phyloP scores from a whole-genome alignment of 2,329 filamentous ascomycete genomes.

The Volutella citrinella region DNA sequence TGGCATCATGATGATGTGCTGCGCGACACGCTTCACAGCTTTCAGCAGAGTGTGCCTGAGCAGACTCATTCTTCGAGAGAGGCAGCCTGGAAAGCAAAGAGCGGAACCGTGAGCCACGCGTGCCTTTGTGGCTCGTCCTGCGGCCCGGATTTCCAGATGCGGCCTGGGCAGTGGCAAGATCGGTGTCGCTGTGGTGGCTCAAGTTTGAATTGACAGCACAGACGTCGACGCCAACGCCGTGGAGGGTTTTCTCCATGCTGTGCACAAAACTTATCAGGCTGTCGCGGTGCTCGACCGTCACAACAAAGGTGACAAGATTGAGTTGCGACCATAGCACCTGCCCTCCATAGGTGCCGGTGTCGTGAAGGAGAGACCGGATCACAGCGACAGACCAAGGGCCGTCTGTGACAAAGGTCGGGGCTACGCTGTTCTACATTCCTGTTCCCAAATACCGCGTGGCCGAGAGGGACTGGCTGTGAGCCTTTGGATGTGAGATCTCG shows the following conservation, averaged over 20 bases:
- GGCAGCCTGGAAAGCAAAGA: constrained; percentile 27
- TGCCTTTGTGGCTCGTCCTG: constrained; percentile 17
- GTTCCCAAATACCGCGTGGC: no score
- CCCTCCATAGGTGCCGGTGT: constrained; percentile 39
- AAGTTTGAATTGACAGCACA: constrained; percentile 45
- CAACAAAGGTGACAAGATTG: constrained; percentile 68
- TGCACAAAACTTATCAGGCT: constrained; percentile 41
- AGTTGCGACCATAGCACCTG: constrained; percentile 60
- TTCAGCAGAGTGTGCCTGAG: constrained; percentile 31
- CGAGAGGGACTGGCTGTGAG: no score
- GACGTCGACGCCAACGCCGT: constrained; percentile 58
- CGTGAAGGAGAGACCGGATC: constrained; percentile 58
- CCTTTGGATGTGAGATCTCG: no score
- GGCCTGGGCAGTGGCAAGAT: no score
- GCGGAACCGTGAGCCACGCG: constrained; percentile 30
- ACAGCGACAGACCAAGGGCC: constrained; percentile 70
- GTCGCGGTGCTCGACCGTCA: constrained; percentile 56
- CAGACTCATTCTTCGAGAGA: constrained; percentile 18
- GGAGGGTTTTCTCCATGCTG: constrained; percentile 45
- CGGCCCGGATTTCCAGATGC: no score
- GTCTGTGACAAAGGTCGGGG: constrained; percentile 53
- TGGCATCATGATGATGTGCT: neutral
- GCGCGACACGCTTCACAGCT: constrained; percentile 36
- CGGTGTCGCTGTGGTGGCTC: constrained; percentile 29
- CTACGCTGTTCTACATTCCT: no score